Evolutionary conservation across 129 eudicot species (phyloP), one percentile per base, ranked within the genome.

Genomic region (Mikania micrantha): DNA sequence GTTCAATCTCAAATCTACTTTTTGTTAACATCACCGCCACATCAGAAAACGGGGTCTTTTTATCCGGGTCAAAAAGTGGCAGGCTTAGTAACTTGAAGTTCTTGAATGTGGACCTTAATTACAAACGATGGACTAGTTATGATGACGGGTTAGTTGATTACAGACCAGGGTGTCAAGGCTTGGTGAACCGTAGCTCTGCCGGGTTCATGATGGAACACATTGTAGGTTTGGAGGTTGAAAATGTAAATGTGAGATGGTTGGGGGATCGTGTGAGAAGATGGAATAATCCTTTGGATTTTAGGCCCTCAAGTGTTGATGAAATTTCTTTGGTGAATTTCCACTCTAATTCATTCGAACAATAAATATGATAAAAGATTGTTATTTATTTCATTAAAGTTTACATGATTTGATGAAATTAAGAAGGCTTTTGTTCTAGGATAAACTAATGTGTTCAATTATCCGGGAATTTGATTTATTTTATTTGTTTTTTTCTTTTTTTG

Each of bases 91-190:
- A 93, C 15, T 9, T 93, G 44, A 93, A 69, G 75, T 88, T 93
- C 75, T 29, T 32, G 38, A 93, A 88, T 27, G 88, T 88, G 73
- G 70, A 85, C 67, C 77, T 93, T 71, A 84, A 78, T 12, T 93
- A 86, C 90, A 88, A 70, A 73, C 72, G 98, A 65, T 86, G 95
- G 95, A 93, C 98, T 1, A 79, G 78, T 40, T 93, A 84, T 66
- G 70, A 63, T 8, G 98, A 80, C 7, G 98, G 96, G 38, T 61
- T 93, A 69, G 81, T 86, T 0, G 98, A 88, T 49, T 93, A 93
- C 67, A 82, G 96, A 69, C 98, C 98, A 0, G 98, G 98, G 21
- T 93, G 98, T 68, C 84, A 48, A 65, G 96, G 89, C 29, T 92
- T 93, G 12, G 96, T 93, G 29, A 86, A 88, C 39, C 96, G 74